Conservation (phyloP, 2,329 filamentous ascomycete genomes). For the Tolypocladium nubicola region DNA sequence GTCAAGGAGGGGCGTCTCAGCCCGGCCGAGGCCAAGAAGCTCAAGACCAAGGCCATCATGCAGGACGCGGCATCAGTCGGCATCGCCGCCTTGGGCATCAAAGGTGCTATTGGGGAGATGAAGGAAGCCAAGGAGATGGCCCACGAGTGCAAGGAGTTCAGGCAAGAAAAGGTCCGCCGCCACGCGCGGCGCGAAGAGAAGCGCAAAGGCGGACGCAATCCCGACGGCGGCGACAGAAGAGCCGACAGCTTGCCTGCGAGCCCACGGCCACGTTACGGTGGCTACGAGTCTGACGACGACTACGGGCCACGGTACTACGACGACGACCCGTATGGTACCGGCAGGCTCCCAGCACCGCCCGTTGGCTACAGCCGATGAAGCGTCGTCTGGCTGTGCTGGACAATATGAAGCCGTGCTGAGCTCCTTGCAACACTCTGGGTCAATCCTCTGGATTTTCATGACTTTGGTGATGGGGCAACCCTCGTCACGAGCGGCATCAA, state of each 20-base stretch:
- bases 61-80: conserved; percentile 50
- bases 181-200: conserved; percentile 36
- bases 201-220: conserved; percentile 13
- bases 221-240: conserved; percentile 27
- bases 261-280: conserved; percentile 25
- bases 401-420: neutral
- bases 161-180: conserved; percentile 36
- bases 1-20: conserved; percentile 43
- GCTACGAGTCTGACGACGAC: conserved; percentile 27
- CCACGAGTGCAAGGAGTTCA: conserved; percentile 38
- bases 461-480: neutral
- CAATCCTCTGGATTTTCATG: neutral
- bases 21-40: conserved; percentile 39
- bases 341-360: conserved; percentile 26
- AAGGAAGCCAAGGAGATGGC: conserved; percentile 42
- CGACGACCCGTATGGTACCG: conserved; percentile 33
- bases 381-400: neutral
- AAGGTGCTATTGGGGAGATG: conserved; percentile 43
- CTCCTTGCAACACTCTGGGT: neutral
- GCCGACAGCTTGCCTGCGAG: conserved; percentile 34
- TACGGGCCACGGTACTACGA: conserved; percentile 34
- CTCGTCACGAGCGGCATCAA: neutral
- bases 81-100: conserved; percentile 46
- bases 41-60: conserved; percentile 45
- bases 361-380: conserved; percentile 6